A percentile compares a stretch with the other conserved stretches of the same genome.
These are phyloP conservation scores for Teratosphaeria pseudoeucalypti DNA, from an alignment of 2,329 filamentous ascomycete species.

Conservation along the genomic window DNA sequence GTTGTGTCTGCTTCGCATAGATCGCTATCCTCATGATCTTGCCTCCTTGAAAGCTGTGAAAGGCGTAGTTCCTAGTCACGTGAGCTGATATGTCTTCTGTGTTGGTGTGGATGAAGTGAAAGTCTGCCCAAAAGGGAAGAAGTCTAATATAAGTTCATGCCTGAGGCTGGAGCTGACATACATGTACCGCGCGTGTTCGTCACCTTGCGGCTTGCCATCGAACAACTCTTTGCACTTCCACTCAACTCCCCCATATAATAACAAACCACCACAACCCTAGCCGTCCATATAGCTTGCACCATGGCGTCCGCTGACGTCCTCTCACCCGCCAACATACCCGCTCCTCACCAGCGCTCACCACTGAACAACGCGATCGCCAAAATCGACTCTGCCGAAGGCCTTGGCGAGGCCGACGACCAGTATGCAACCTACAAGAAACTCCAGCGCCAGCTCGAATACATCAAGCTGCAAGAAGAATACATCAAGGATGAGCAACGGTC, in stretches of 20 bases:
- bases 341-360: constrained; percentile 70
- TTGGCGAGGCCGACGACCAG: constrained; percentile 76
- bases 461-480: constrained; percentile 97
- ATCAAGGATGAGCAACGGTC: constrained; percentile 99
- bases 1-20: too few species aligned
- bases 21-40: too few species aligned
- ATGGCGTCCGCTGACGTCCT: constrained; percentile 89
- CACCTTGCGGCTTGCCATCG: not conserved
- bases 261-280: not conserved
- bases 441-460: constrained; percentile 91
- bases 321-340: constrained; percentile 61
- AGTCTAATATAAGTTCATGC: not conserved
- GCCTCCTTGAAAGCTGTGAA: too few species aligned
- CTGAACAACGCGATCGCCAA: constrained; percentile 72
- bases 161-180: not conserved
- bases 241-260: not conserved
- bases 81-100: too few species aligned
- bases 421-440: constrained; percentile 95
- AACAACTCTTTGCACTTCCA: not conserved
- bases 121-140: not conserved
- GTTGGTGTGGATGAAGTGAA: not conserved
- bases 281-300: constrained; percentile 5
- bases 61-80: too few species aligned
- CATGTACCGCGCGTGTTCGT: not conserved
- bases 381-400: constrained; percentile 80